Evolutionary conservation across 352 stramenopile species (phyloP), one percentile per base, ranked within the genome.

Genomic region (Saprolegnia diclina): DNA sequence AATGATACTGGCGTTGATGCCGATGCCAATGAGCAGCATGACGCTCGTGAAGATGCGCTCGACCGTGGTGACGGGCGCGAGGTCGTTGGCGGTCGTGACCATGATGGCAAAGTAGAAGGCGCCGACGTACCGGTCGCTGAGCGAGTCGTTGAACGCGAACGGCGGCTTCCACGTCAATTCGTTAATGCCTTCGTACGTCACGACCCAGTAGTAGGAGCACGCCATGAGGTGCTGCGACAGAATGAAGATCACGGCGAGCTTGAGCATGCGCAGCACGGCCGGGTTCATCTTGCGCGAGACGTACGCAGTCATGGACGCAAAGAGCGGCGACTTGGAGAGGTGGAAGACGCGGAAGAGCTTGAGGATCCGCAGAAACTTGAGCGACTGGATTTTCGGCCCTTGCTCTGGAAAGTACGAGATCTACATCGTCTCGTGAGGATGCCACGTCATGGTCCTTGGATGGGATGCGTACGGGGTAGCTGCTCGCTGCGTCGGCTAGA

Each of bases 1-100:
- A 35, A 92, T 90, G 69, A 91, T 92, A 56, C 76, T 87, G 56
- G 82, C 82, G 71, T 92, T 92, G 72, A 90, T 85, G 0, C 88
- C 76, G 45, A 92, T 88, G 4, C 81, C 84, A 26, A 92, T 73
- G 50, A 88, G 82, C n/a, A 90, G 75, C 79, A 90, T 89, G 19
- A 88, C 64, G 2, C 77, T 81, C 0, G 80, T 87, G 42, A 85
- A 85, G 11, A 89, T 55, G 65, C 87, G 85, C 67, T 89, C 79
- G 21, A 74, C 80, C 1, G 76, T 72, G 14, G 74, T 87, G 5
- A 72, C 80, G 14, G 79, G 80, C n/a, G 73, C 79, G 22, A 88
- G 77, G 45, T 89, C 80, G 65, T 87, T 88, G 26, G 77, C 79
- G 5, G 78, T 88, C 0, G 79, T 86, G 42, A 88, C 79, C 78